These are phyloP conservation scores for Osmanthus fragrans DNA, from an alignment of 257 asterid genomes.

Conservation along the genomic window DNA sequence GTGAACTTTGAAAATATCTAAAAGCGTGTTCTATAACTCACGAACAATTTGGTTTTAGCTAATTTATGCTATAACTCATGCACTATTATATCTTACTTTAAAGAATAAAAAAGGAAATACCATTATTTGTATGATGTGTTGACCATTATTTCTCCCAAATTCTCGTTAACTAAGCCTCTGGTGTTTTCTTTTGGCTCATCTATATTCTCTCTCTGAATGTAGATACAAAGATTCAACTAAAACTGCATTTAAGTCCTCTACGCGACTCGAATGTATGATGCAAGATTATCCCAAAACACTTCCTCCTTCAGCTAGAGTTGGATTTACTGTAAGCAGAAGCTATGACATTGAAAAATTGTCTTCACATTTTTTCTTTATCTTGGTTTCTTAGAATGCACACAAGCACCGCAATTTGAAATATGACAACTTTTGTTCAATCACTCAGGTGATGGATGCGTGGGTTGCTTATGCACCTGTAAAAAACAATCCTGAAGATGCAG, in stretches of 20 bases:
- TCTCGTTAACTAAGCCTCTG: neutral
- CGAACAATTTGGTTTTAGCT: neutral
- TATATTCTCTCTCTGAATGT: slow-evolving; percentile 30
- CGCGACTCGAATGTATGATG: slow-evolving; percentile 99
- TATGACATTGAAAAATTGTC: slow-evolving; percentile 6
- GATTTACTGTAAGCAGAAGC: slow-evolving; percentile 81
- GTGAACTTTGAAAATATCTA: neutral
- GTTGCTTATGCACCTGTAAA: slow-evolving; percentile 98
- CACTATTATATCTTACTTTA: neutral
- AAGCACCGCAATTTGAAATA: slow-evolving; percentile 15
- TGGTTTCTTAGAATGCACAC: neutral
- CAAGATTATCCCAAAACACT: slow-evolving; percentile 97
- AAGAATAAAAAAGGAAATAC: neutral
- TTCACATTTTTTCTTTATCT: slow-evolving; percentile 4
- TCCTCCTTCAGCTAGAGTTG: slow-evolving; percentile 95
- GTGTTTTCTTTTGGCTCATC: neutral
- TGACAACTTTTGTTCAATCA: slow-evolving; percentile 14
- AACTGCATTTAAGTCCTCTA: slow-evolving; percentile 89
- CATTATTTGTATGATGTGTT: neutral
- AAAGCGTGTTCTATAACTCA: neutral
- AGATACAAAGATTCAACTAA: slow-evolving; percentile 96
- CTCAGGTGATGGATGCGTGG: slow-evolving; percentile 90
- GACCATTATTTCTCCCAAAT: neutral
- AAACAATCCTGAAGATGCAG: slow-evolving; percentile 99
- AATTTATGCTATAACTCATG: neutral